A percentile compares a stretch with the other conserved stretches of the same genome.
phyloP scores from a whole-genome alignment of 164 flowering plant genomes.

The Tetracentron sinense region DNA sequence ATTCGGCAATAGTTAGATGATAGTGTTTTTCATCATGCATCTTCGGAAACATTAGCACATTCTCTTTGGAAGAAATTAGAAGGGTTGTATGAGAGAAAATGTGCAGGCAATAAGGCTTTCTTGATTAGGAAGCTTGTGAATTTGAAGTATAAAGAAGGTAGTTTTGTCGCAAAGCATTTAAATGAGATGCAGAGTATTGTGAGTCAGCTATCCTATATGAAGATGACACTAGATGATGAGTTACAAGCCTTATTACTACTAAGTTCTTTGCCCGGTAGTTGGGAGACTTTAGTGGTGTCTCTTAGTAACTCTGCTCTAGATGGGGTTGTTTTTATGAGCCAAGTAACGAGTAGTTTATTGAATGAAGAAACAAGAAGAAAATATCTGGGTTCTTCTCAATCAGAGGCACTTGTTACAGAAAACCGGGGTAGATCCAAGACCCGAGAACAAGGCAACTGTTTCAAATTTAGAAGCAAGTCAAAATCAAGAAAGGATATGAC shows the following conservation, averaged over 20 bases:
- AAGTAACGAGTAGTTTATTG: background rate
- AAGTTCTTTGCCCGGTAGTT: background rate
- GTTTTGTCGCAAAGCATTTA: too few relatives aligned
- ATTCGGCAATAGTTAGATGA: too few relatives aligned
- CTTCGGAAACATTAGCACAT: too few relatives aligned
- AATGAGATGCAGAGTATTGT: too few relatives aligned
- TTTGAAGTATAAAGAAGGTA: too few relatives aligned
- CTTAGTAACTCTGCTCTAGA: background rate
- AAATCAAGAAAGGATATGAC: background rate
- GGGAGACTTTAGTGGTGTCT: background rate
- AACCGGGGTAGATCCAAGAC: background rate
- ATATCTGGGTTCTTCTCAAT: background rate
- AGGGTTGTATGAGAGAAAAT: too few relatives aligned
- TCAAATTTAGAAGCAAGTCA: background rate
- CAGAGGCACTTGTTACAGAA: background rate
- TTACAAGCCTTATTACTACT: background rate
- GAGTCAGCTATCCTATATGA: too few relatives aligned
- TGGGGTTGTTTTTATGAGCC: background rate
- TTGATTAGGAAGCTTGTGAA: too few relatives aligned
- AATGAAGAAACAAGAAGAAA: background rate
- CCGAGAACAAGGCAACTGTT: background rate
- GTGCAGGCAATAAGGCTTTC: too few relatives aligned
- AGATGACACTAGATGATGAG: too few relatives aligned
- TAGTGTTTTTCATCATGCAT: too few relatives aligned
- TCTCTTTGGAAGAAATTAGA: too few relatives aligned